Evolutionary conservation across 345 rosid genomes (phyloP), one percentile per base, ranked within the genome.

Genomic region (Brassica cretica): DNA sequence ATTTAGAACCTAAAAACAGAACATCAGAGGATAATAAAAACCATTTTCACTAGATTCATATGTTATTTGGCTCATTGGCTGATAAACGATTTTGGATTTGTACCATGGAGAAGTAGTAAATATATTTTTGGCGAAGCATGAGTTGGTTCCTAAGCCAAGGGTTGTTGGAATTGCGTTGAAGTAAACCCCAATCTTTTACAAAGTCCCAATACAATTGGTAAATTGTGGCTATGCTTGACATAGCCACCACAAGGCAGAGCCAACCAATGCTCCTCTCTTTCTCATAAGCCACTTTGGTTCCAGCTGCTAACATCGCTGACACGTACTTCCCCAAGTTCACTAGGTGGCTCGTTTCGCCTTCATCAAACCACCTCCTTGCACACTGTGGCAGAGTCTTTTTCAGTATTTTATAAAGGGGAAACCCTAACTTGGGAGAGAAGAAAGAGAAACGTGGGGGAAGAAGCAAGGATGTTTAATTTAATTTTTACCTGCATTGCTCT

Each of bases 131-230:
- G 25, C 96, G 93, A 71, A 95, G 94, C 90, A 95, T 86, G 81
- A 95, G 82, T 75, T 95, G 94, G 72, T 95, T 89, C 85, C 98
- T 89, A 68, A 95, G 94, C 99, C 98, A 95, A 14, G 97, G 99
- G 72, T 95, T 93, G 80, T 84, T 90, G 69, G 97, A 93, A 81
- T 91, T 85, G 49, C 82, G 59, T 80, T 90, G 94, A n/a, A 95
- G 94, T 85, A 95, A 90, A 79, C 99, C 99, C 99, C 99, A 95
- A 66, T 95, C 99, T 84, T 79, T 91, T 29, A 90, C 98, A 86
- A 88, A 93, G 86, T 95, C 99, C 99, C 99, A 95, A 80, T 93
- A 95, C 85, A 93, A 85, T 75, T 95, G 98, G 82, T 90, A 93
- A n/a, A 93, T 64, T 59, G 99, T 93, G 65, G 98, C 98, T 46